Percentiles rank a stretch among this genome's conserved stretches.
phyloP scores from a whole-genome alignment of 768 basidiomycete species.

The Exidia glandulosa region DNA sequence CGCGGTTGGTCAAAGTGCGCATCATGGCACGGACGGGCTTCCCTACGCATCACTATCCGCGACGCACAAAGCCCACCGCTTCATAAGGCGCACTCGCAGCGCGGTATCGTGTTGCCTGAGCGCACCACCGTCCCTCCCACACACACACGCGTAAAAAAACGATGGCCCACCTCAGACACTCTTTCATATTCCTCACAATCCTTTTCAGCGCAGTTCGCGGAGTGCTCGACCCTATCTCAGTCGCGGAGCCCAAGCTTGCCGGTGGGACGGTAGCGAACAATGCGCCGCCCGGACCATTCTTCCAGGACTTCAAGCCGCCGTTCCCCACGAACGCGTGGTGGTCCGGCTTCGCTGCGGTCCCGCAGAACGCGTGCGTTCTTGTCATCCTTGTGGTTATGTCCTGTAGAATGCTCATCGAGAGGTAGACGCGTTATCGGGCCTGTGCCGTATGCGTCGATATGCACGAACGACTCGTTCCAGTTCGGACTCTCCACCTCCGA shows the following conservation, averaged over 20 bases:
- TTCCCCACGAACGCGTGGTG: slow-evolving; percentile 28
- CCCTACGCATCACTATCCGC: neutral
- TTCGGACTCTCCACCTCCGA: slow-evolving; percentile 20
- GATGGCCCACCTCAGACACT: neutral
- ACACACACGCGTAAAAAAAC: too few relatives aligned
- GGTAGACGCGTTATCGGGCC: slow-evolving; percentile 21
- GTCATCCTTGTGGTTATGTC: neutral
- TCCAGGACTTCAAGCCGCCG: slow-evolving; percentile 22
- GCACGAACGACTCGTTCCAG: slow-evolving; percentile 16
- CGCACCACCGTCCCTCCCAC: too few relatives aligned
- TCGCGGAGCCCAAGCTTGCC: neutral
- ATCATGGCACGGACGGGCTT: too few relatives aligned
- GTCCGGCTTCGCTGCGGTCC: slow-evolving; percentile 21
- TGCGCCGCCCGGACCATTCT: slow-evolving; percentile 23
- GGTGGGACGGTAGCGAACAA: slow-evolving; percentile 17
- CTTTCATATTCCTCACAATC: neutral
- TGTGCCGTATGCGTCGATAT: slow-evolving; percentile 21
- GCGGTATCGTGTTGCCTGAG: too few relatives aligned
- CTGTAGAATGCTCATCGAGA: neutral
- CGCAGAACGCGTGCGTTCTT: slow-evolving; percentile 14
- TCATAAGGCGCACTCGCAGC: neutral
- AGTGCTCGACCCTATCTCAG: neutral
- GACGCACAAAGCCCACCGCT: neutral
- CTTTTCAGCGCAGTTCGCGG: neutral
- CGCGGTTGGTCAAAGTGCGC: too few relatives aligned